These are phyloP conservation scores for Dictyostelium discoideum DNA, from an alignment of 78 protist genomes.

Conservation along the genomic window DNA sequence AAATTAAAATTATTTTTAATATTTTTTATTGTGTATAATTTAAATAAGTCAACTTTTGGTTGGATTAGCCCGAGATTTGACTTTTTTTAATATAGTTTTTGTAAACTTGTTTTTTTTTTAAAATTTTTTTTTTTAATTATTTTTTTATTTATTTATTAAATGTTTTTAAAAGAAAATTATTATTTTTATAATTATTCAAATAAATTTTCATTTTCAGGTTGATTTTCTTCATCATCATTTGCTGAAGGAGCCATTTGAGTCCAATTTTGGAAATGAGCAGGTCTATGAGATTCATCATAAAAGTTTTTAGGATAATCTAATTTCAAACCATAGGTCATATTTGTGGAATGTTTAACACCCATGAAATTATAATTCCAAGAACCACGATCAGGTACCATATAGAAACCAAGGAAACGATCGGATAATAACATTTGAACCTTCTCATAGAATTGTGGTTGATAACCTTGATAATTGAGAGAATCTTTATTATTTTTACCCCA, in stretches of 20 bases:
- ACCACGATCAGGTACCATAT: slow-evolving; percentile 97
- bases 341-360: slow-evolving; percentile 93
- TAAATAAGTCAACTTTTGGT: too few species aligned
- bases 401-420: slow-evolving; percentile 95
- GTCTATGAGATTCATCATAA: slow-evolving; percentile 98
- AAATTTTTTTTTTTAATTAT: too few species aligned
- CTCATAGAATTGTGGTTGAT: slow-evolving; percentile 92
- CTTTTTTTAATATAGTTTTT: too few species aligned
- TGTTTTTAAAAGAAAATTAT: neutral
- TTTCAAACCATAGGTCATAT: slow-evolving; percentile 95
- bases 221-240: slow-evolving; percentile 13
- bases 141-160: neutral
- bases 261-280: slow-evolving; percentile 94
- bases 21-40: too few species aligned
- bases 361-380: slow-evolving; percentile 99
- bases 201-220: slow-evolving; percentile 54
- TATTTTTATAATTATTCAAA: slow-evolving; percentile 30
- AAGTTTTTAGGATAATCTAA: slow-evolving; percentile 96
- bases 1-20: too few species aligned
- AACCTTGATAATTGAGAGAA: slow-evolving; percentile 91
- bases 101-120: too few species aligned
- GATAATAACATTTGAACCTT: slow-evolving; percentile 98
- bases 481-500: slow-evolving; percentile 97
- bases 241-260: slow-evolving; percentile 21
- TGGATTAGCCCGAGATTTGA: too few species aligned